Base-by-base conservation (phyloP, 108 stramenopile genomes). In the Cylindrotheca closterium region DNA sequence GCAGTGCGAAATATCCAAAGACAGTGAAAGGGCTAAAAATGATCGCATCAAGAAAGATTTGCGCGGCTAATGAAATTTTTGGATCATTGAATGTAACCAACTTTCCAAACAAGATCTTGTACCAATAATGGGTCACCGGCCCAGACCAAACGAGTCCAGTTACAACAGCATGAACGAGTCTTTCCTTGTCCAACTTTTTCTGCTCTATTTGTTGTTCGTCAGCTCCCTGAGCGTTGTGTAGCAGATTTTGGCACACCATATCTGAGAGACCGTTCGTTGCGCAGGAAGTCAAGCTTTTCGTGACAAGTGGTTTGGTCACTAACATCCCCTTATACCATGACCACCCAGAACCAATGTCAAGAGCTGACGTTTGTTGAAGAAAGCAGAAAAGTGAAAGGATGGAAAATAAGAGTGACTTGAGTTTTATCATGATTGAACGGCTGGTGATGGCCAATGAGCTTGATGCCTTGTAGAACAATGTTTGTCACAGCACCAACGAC, bases 101-200 rank as follows among this genome's bases (percentile, higher is more conserved):
- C 46, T 55, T 60, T 50, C 58, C 68, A 15, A 42, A 42, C 3
- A 70, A 29, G 42, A 59, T 47, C 19, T 26, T 47, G 27, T 59
- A 70, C 68, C 68, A 70, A 26, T 18, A 60, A 51, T 70, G 68
- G 5, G 57, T 58, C 17, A 70, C 27, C 7, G 68, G 68, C 30
- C 68, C 68, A 24, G 60, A 61, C 59, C 59, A 70, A 15, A 61
- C 3, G 2, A 60, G 24, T 15, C 68, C 68, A 30, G 68, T 70
- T 47, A 61, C 51, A 45, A 52, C 68, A 22, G 51, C 60, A 30
- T 70, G 68, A 21, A 70, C 45, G 22, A 55, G 12, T 23, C 68
- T 50, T 24, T 30, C 26, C 52, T 26, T 32, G 55, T 70, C 58
- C 47, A 58, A 19, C 29, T 50, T 58, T 1, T 56, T 56, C 18